Conservation (phyloP, 2,329 filamentous ascomycete species). For the Aspergillus luchuensis region DNA sequence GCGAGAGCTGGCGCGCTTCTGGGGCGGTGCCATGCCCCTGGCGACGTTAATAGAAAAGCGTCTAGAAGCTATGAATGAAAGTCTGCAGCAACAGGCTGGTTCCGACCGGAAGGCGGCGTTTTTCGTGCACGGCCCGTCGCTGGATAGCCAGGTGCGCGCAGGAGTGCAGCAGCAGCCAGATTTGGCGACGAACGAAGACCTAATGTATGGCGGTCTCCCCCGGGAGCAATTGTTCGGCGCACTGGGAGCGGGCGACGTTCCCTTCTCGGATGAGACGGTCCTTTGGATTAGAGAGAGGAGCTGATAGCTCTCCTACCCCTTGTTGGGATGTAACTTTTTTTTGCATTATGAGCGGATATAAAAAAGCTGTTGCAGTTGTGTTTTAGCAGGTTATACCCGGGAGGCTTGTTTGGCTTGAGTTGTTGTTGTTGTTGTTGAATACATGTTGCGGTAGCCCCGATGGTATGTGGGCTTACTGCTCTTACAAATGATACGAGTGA, state of each 20-base stretch:
- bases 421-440: not conserved
- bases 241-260: constrained; percentile 32
- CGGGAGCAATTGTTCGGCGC: constrained; percentile 33
- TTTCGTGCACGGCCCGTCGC: constrained; percentile 38
- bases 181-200: constrained; percentile 41
- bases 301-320: constrained; percentile 2
- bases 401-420: constrained; percentile 6
- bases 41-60: constrained; percentile 53
- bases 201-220: constrained; percentile 43
- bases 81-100: constrained; percentile 36
- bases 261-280: constrained; percentile 28
- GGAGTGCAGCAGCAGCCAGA: constrained; percentile 23
- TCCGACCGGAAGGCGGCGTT: constrained; percentile 39
- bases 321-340: not conserved
- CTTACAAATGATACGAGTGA: not conserved
- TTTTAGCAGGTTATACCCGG: constrained; percentile 7
- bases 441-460: not conserved
- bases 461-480: not conserved
- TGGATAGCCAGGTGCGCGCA: constrained; percentile 44
- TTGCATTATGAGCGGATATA: constrained; percentile 2
- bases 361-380: not conserved
- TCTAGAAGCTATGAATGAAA: constrained; percentile 47
- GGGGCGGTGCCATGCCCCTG: constrained; percentile 60
- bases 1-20: constrained; percentile 59
- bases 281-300: constrained; percentile 30